phyloP scores from a whole-genome alignment of 164 flowering plant genomes.

The Stephania cephalantha region DNA sequence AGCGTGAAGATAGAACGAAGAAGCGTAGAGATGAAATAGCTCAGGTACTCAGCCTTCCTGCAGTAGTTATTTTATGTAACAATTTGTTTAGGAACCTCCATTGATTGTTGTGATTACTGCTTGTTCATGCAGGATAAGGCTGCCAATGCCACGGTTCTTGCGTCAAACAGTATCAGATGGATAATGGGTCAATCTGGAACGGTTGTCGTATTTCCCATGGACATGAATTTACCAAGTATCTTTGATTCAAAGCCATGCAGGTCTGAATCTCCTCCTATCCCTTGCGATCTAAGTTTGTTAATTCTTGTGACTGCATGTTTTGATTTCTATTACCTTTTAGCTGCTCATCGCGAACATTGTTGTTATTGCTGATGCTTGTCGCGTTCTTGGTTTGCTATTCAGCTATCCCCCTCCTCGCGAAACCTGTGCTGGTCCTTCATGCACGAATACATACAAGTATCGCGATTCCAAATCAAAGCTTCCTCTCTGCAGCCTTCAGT shows the following conservation, averaged over 20 bases:
- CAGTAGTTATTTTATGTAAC: not conserved
- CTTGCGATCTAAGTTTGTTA: not conserved
- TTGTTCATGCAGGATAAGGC: conserved; percentile 65
- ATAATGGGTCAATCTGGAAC: conserved; percentile 74
- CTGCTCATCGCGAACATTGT: not conserved
- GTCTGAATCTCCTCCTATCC: conserved; percentile 26
- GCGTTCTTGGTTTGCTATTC: conserved; percentile 17
- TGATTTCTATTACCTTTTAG: not conserved
- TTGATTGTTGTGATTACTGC: not conserved
- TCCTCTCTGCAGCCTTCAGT: conserved; percentile 70
- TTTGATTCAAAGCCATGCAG: conserved; percentile 64
- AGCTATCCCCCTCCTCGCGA: conserved; percentile 82
- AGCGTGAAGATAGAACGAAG: conserved; percentile 76
- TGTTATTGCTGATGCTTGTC: not conserved
- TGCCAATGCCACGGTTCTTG: conserved; percentile 46
- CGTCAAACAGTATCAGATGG: conserved; percentile 58
- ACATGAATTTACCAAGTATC: conserved; percentile 68
- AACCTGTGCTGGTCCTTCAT: conserved; percentile 65
- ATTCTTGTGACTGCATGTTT: not conserved
- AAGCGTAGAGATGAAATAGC: conserved; percentile 83
- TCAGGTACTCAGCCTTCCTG: conserved; percentile 45
- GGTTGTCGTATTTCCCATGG: conserved; percentile 60
- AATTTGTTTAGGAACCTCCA: too few species aligned
- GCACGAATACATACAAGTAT: conserved; percentile 58
- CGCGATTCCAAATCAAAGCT: conserved; percentile 70